Base-by-base conservation (phyloP, 495 filamentous ascomycete species). In the Penicillium antarcticum region DNA sequence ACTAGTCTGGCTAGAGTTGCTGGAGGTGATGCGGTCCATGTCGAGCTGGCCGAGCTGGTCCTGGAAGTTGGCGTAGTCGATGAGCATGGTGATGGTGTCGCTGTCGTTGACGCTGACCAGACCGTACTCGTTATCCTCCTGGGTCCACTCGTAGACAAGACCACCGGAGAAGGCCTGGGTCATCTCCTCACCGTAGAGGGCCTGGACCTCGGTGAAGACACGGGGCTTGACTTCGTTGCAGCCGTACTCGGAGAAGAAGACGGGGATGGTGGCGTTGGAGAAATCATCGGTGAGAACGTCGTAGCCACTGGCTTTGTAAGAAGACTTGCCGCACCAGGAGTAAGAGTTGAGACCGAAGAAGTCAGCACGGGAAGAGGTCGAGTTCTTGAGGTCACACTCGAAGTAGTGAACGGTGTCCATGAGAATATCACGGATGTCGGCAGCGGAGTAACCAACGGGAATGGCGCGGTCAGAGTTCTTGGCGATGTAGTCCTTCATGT, bases 181-280 rank as follows among this genome's bases (percentile, higher is more conserved):
- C 90, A 97, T 96, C 44, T 94, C 67, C 21, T 75, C 55, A 49
- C 90, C 81, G 69, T 97, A 96, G 58, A 97, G 77, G 37, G 86
- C 80, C 46, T 71, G 70, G 13, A 96, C 87, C 68, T 97, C 92
- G 53, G 82, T 83, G 76, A 96, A 97, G 53, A 81, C 56, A 62
- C 94, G 88, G 14, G 92, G 91, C 33, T 72, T 70, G 24, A 86
- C 82, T 19, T 80, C 73, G 79, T 96, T 97, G 80, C 94, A 98
- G 53, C 94, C 94, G 53, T 88, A 97, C 71, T 98, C 94, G 58
- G 88, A 92, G 79, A 95, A 96, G 82, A 97, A 96, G 47, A 97
- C 80, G 17, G 92, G 92, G 45, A 96, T 78, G 26, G 85, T 85
- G 47, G 81, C 84, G 54, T 80, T 80, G 45, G 68, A 66, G 75